phyloP scores from a whole-genome alignment of 441 rosid genomes.

The Codiaeum variegatum region DNA sequence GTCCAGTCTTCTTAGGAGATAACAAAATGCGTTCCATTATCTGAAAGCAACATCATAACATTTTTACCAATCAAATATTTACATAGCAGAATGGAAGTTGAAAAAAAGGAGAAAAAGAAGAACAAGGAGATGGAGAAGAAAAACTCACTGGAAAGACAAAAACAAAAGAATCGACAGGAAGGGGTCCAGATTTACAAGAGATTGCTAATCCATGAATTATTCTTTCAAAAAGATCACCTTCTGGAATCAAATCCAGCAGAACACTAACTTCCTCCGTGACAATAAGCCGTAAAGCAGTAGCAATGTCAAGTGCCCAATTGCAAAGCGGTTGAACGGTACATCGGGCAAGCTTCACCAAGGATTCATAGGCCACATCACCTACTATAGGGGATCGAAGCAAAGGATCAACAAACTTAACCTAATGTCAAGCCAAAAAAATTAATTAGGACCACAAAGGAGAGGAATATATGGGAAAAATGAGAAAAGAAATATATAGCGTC shows the following conservation, averaged over 20 bases:
- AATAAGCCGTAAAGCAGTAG: slow-evolving; percentile 86
- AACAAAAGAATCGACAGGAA: slow-evolving; percentile 90
- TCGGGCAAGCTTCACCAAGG: slow-evolving; percentile 80
- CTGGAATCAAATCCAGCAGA: slow-evolving; percentile 48
- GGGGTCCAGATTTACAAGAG: slow-evolving; percentile 90
- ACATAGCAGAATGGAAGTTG: neutral
- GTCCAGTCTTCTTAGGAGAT: slow-evolving; percentile 70
- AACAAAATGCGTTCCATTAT: slow-evolving; percentile 83
- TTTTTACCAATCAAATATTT: neutral
- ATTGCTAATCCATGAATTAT: slow-evolving; percentile 63
- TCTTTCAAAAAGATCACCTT: slow-evolving; percentile 77
- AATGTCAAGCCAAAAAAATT: slow-evolving; percentile 22
- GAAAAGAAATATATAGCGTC: neutral
- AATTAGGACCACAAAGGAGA: slow-evolving; percentile 1
- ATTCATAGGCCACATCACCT: slow-evolving; percentile 72
- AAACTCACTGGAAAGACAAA: slow-evolving; percentile 87
- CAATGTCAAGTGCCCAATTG: slow-evolving; percentile 94
- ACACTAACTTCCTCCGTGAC: slow-evolving; percentile 53
- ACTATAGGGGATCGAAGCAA: slow-evolving; percentile 81
- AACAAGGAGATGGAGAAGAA: too few species aligned
- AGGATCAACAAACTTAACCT: slow-evolving; percentile 89
- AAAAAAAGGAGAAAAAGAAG: slow-evolving; percentile 4
- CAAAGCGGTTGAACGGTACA: slow-evolving; percentile 86
- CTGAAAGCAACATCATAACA: slow-evolving; percentile 32
- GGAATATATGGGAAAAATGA: neutral